Evolutionary conservation across 208 protist genomes (phyloP).

Genomic region (Leishmania guyanensis): DNA sequence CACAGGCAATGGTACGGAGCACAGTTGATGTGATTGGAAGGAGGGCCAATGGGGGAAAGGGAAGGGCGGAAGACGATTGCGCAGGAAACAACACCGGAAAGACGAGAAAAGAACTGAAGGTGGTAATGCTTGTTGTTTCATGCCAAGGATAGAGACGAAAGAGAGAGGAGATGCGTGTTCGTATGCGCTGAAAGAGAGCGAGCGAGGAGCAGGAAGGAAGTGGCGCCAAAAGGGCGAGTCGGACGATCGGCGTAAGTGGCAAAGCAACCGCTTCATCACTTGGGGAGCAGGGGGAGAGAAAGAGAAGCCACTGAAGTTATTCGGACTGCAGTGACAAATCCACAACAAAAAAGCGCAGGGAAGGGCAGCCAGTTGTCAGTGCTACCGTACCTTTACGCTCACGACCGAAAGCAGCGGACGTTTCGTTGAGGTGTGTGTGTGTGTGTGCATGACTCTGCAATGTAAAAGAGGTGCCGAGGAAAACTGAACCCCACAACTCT

Average conservation of each 20-base stretch:
- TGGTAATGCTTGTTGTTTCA: too few species aligned
- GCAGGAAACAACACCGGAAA: too few species aligned
- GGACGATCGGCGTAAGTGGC: not conserved
- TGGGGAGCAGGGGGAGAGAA: not conserved
- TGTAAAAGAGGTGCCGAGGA: not conserved
- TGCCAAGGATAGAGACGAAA: too few species aligned
- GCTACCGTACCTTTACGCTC: not conserved
- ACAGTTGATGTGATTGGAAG: too few species aligned
- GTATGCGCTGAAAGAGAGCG: too few species aligned
- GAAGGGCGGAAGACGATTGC: too few species aligned
- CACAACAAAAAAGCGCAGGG: not conserved
- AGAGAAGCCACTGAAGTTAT: not conserved
- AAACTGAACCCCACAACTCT: not conserved
- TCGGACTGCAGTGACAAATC: not conserved
- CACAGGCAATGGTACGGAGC: too few species aligned
- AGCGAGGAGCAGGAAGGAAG: not conserved
- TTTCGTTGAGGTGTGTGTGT: not conserved
- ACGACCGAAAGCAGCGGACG: not conserved
- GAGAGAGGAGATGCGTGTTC: too few species aligned
- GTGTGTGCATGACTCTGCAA: not conserved
- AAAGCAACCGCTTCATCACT: not conserved
- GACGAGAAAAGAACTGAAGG: too few species aligned
- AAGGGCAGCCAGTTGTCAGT: not conserved
- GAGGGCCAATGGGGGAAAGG: too few species aligned
- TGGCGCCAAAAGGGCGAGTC: not conserved